Percentiles rank a stretch among this genome's conserved stretches.
These are phyloP conservation scores for Salix purpurea DNA, from an alignment of 345 rosid species.

Conservation along the genomic window DNA sequence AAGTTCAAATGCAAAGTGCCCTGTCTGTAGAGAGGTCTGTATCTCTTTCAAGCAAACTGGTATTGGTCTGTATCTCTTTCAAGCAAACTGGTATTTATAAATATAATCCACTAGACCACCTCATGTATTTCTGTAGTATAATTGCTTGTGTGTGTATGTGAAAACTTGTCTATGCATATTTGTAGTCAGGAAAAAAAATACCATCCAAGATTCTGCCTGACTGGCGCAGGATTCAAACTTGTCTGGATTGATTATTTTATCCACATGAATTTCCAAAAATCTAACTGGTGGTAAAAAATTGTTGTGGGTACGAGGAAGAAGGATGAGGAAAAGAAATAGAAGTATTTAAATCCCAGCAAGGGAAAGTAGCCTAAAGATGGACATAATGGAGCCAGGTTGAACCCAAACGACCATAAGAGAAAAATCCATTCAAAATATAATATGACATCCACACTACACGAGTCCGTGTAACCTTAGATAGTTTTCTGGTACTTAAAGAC, in stretches of 20 bases:
- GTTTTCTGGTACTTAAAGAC: not conserved
- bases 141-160: not conserved
- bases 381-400: not conserved
- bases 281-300: not conserved
- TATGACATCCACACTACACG: not conserved
- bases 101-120: not conserved
- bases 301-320: not conserved
- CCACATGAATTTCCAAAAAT: not conserved
- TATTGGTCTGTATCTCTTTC: conserved; percentile 35
- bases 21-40: conserved; percentile 89
- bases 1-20: conserved; percentile 58
- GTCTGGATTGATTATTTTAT: not conserved
- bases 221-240: not conserved
- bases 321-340: not conserved
- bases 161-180: not conserved
- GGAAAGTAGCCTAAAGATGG: not conserved
- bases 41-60: not conserved
- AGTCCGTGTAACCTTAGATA: not conserved
- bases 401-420: not conserved
- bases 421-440: not conserved
- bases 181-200: not conserved
- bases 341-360: not conserved
- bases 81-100: not conserved
- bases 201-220: not conserved
- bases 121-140: not conserved